Evolutionary conservation across 352 stramenopile species (phyloP), one percentile per base, ranked within the genome.

Genomic region (Halophytophthora batemanensis): DNA sequence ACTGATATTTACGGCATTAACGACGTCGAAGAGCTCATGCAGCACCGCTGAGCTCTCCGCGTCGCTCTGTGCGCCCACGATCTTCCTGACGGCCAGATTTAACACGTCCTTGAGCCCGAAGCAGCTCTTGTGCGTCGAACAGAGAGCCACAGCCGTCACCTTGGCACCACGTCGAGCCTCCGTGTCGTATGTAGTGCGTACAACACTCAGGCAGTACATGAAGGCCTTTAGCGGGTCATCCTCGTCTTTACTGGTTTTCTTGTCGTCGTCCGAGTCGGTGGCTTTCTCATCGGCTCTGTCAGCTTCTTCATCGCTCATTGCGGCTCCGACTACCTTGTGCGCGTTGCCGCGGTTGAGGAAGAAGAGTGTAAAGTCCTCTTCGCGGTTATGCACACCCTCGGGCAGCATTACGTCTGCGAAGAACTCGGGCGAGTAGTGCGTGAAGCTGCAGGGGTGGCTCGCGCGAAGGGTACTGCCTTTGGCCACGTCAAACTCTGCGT

Each of bases 331-430:
- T 13, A 55, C 54, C 22, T 44, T 59, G 28, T 33, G 45, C 17
- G 56, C 59, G 36, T 56, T 66, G 50, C 82, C 65, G 31, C 83
- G 77, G 56, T 93, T 93, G 50, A 95, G 77, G 55, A 95, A 94
- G 59, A 95, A 95, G 42, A 93, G 80, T 31, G 85, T 95, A 17
- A 82, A 85, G 67, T 95, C 85, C 38, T 92, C 62, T 28, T 90
- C 51, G 41, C 85, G 85, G 62, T 95, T 95, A 74, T 95, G 85
- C 53, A 92, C 82, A 42, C 85, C 85, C 45, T 95, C 85, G 18
- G 85, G 85, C 22, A 95, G 58, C 85, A 95, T 95, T 28, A 87
- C 81, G 51, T 95, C 85, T 21, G 85, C 85, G 51, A 95, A 95
- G 59, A 94, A 95, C 69, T 95, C 85, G 61, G 82, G 71, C 48